Percentiles rank a stretch among this genome's conserved stretches.
Conservation (phyloP, 2,329 filamentous ascomycete species). For the Aspergillus quadrilineatus region DNA sequence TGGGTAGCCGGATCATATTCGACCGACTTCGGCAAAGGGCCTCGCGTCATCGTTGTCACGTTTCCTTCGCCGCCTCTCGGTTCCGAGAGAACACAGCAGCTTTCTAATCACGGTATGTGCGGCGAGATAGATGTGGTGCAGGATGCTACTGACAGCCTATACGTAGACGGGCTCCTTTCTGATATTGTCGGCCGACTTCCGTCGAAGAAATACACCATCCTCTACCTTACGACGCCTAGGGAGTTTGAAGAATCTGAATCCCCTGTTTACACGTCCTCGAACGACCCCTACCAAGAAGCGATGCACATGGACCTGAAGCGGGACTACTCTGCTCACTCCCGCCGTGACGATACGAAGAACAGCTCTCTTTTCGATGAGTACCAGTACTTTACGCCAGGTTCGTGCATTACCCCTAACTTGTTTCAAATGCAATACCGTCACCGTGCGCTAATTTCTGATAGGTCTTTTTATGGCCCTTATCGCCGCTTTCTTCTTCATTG, state of each 20-base stretch:
- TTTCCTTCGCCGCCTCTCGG: conserved; percentile 44
- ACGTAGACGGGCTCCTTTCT: conserved; percentile 48
- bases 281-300: conserved; percentile 54
- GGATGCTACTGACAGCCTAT: conserved; percentile 6
- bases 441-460: conserved; percentile 35
- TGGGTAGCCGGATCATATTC: conserved; percentile 41
- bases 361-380: conserved; percentile 76
- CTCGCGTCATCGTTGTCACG: conserved; percentile 46
- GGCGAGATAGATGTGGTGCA: neutral
- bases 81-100: conserved; percentile 38
- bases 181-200: conserved; percentile 50
- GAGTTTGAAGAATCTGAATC: conserved; percentile 32
- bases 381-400: conserved; percentile 88
- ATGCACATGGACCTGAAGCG: conserved; percentile 75
- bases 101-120: conserved; percentile 45
- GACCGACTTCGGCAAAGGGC: conserved; percentile 35
- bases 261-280: conserved; percentile 61
- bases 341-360: conserved; percentile 41
- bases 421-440: neutral
- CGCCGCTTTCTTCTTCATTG: conserved; percentile 67
- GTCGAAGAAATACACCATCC: conserved; percentile 67
- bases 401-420: conserved; percentile 27
- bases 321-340: conserved; percentile 43
- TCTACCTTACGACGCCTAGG: conserved; percentile 68
- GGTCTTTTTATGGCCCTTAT: conserved; percentile 87